Base-by-base conservation (phyloP, 2,329 filamentous ascomycete genomes). In the Pseudopyrenochaeta lycopersici region DNA sequence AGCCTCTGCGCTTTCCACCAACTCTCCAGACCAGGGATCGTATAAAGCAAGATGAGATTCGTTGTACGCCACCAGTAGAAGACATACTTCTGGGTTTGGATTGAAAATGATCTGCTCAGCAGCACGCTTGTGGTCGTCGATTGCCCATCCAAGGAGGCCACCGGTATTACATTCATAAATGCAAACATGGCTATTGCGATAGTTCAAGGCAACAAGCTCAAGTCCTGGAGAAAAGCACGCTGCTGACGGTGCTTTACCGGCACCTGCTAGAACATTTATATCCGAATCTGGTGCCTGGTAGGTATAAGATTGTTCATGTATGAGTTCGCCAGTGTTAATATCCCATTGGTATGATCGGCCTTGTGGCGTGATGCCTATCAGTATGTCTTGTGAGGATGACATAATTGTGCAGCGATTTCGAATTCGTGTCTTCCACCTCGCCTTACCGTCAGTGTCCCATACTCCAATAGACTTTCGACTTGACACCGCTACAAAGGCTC, bases 61-160 rank as follows among this genome's bases (percentile, higher is more conserved):
- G 31, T 46, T 46, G 43, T 46, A 46, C n/a, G 43, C 43, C 12
- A 46, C 31, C 7, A 46, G 30, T n/a, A 46, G 31, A 23, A 46
- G 43, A 18, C 14, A 15, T 9, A 46, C 43, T 4, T 46, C 30
- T 4, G 43, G 43, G 43, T 36, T 46, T 4, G 43, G 43, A 7
- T 46, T 46, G 14, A 46, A 46, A 46, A 46, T 21, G 30, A 36
- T 15, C 17, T 46, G 43, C 31, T 46, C 43, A 14, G 43, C 43
- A 6, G 43, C 43, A 23, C 43, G 43, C 6, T 20, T 46, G 20
- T 46, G 18, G 2, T 46, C 43, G 12, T 46, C 43, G 15, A 46
- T 27, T 4, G 43, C 30, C 43, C 43, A 46, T 21, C 15, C 43
- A 33, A 46, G 33, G 7, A 46, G 17, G n/a, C 18, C 27, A 6